These are phyloP conservation scores for Mycogone perniciosa DNA, from an alignment of 2,329 filamentous ascomycete species.

Conservation along the genomic window DNA sequence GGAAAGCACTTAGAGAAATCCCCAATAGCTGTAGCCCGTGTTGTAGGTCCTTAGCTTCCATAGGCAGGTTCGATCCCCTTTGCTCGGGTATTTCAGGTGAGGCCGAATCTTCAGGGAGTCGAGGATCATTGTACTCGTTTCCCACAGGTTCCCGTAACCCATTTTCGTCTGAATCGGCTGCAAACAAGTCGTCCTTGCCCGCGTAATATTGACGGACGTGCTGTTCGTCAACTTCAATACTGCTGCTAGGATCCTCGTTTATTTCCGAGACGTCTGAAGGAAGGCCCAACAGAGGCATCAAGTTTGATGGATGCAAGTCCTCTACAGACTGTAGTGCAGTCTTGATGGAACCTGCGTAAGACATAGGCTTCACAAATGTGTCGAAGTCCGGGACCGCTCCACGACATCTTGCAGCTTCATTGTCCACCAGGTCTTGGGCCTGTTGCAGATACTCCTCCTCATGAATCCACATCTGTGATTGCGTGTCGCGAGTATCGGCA, in stretches of 20 bases:
- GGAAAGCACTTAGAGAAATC: slow-evolving; percentile 37
- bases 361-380: slow-evolving; percentile 51
- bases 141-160: background rate
- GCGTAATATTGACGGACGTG: slow-evolving; percentile 43
- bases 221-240: slow-evolving; percentile 59
- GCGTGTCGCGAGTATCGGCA: slow-evolving; percentile 65
- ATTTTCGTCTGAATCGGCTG: slow-evolving; percentile 46
- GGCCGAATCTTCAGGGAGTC: background rate
- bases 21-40: slow-evolving; percentile 21
- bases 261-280: slow-evolving; percentile 35
- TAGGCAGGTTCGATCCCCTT: background rate
- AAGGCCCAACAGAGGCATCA: slow-evolving; percentile 43
- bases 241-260: slow-evolving; percentile 31
- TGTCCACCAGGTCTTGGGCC: slow-evolving; percentile 54
- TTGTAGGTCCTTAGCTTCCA: background rate
- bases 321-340: slow-evolving; percentile 79
- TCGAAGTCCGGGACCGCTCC: slow-evolving; percentile 50
- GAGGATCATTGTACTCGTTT: no score
- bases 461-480: slow-evolving; percentile 83
- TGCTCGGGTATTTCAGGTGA: background rate
- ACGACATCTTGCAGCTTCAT: slow-evolving; percentile 50
- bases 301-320: slow-evolving; percentile 70
- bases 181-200: slow-evolving; percentile 42
- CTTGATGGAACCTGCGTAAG: slow-evolving; percentile 56
- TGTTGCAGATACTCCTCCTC: slow-evolving; percentile 74